Base-by-base conservation (phyloP, 495 filamentous ascomycete species). In the Aspergillus bertholletiae region DNA sequence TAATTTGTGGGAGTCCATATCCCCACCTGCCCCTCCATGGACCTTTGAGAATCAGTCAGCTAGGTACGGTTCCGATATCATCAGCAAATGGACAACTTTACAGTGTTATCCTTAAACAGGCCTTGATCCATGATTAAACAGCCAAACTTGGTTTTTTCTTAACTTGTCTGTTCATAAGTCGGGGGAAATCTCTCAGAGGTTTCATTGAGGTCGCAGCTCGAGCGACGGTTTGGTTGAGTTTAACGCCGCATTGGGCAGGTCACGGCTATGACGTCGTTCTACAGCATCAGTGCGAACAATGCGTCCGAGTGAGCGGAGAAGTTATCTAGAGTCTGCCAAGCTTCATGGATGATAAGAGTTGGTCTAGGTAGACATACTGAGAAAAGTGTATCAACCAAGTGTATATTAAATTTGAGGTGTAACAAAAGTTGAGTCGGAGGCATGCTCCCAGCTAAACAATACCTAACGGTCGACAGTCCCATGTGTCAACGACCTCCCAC, bases 1-100 rank as follows among this genome's bases (percentile, higher is more conserved):
- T 18, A 80, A 64, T 13, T 74, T 74, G 53, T 75, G 74, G 20
- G 64, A 49, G 39, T 80, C 78, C 2, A 63, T 57, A 22, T 80
- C 78, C 50, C 70, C 77, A 27, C 61, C 69, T 39, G 58, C 60
- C 46, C 62, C 71, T 53, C 66, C 75, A 50, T 68, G 53, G 39
- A 55, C 64, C 69, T 74, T 28, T 17, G 53, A 61, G 54, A 44
- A n/a, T n/a, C 23, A 7, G 43, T 22, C 26, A n/a, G 15, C 18
- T 55, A 7, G 5, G 39, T 17, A 7, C 13, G 39, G 39, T 43
- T 7, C 11, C 18, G 7, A 43, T 43, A 21, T 7, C 15, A 3
- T 40, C n/a, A 11, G 39, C 39, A 43, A 5, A 22, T n/a, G 44
- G 32, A 49, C 5, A n/a, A 27, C 39, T 30, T 27, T 61, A 57